phyloP scores from a whole-genome alignment of 177 flowering plant species.

The Vitis hybrid region DNA sequence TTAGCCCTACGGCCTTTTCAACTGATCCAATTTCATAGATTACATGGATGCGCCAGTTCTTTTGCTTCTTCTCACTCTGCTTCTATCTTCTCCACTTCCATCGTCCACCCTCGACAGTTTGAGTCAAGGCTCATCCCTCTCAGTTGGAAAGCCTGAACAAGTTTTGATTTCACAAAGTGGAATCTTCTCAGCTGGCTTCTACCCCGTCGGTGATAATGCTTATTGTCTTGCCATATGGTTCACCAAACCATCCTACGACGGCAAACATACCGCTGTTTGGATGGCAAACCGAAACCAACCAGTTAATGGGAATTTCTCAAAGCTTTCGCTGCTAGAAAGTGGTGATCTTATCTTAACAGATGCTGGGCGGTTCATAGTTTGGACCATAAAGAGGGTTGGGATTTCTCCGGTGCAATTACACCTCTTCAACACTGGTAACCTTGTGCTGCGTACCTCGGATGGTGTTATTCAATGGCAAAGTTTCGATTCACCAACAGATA shows the following conservation, averaged over 20 bases:
- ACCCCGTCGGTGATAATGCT: constrained; percentile 32
- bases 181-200: constrained; percentile 31
- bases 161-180: constrained; percentile 20
- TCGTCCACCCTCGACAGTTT: constrained; percentile 1
- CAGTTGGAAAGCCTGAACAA: constrained; percentile 16
- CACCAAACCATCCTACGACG: constrained; percentile 7
- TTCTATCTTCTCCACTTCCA: neutral
- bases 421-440: constrained; percentile 11
- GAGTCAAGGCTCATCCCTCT: constrained; percentile 27
- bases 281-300: constrained; percentile 43
- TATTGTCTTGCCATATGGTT: constrained; percentile 38
- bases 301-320: constrained; percentile 31
- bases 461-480: constrained; percentile 9
- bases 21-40: too few species aligned
- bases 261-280: constrained; percentile 25
- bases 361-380: neutral
- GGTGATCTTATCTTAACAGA: constrained; percentile 23
- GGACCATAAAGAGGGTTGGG: neutral
- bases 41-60: too few species aligned
- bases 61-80: neutral
- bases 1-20: neutral
- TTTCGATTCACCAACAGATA: constrained; percentile 10
- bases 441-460: neutral
- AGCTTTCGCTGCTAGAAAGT: neutral
- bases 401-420: neutral